Conservation (phyloP, 306 rosid species). For the Prosopis cineraria region DNA sequence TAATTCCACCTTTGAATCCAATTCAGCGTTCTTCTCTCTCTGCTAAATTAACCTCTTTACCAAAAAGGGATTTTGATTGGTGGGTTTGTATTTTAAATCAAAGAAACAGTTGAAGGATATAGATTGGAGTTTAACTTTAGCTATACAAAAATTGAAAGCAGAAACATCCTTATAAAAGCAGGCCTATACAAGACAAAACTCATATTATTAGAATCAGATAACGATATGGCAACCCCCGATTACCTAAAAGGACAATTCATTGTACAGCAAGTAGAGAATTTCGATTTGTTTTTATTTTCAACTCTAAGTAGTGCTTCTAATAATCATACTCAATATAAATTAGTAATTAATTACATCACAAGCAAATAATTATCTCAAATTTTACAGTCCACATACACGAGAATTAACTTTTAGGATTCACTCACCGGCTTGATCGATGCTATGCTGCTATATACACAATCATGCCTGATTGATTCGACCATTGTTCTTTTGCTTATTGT, state of each 20-base stretch:
- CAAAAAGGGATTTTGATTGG: background rate
- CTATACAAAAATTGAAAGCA: slow-evolving; percentile 19
- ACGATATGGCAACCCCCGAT: slow-evolving; percentile 28
- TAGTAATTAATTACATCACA: background rate
- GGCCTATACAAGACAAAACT: slow-evolving; percentile 34
- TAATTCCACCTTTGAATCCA: slow-evolving; percentile 22
- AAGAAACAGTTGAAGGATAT: slow-evolving; percentile 7
- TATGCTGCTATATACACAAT: background rate
- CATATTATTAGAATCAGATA: slow-evolving; percentile 24
- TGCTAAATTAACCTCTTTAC: background rate
- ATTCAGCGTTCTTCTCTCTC: background rate
- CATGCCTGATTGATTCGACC: background rate
- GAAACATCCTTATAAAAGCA: slow-evolving; percentile 30
- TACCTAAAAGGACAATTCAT: slow-evolving; percentile 8
- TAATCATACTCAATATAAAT: background rate
- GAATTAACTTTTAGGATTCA: too few relatives aligned
- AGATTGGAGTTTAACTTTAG: slow-evolving; percentile 34
- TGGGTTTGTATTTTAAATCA: slow-evolving; percentile 1
- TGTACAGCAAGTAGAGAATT: slow-evolving; percentile 11
- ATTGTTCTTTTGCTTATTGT: background rate
- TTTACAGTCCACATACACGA: background rate
- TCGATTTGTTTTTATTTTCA: background rate
- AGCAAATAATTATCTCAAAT: too few relatives aligned
- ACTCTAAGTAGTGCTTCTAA: background rate
- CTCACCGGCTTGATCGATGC: background rate